A percentile compares a stretch with the other conserved stretches of the same genome.
Evolutionary conservation across 1,139 yeast species (phyloP).

Genomic region (Sugiyamaella xylanicola): DNA sequence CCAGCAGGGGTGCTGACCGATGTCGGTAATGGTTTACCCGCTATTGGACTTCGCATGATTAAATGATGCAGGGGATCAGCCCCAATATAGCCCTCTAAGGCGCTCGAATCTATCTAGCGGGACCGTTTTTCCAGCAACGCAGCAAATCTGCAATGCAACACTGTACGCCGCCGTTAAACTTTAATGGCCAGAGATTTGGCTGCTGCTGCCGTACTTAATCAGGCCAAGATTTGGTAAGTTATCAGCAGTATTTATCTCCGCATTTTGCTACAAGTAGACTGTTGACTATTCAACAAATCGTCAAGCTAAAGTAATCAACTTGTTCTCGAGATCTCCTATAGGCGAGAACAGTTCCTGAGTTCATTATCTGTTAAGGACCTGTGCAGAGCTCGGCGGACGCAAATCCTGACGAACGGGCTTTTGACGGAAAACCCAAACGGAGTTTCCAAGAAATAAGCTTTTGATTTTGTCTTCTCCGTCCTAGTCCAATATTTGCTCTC

Average conservation of each 20-base stretch:
- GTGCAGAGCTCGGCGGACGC: too few relatives aligned
- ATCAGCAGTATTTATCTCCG: neutral
- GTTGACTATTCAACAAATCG: neutral
- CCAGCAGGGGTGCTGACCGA: neutral
- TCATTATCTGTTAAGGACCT: neutral
- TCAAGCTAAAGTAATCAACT: too few relatives aligned
- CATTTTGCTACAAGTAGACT: neutral
- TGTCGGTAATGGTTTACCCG: neutral
- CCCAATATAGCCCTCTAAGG: neutral
- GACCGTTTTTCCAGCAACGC: neutral
- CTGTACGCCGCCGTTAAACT: slow-evolving; percentile 3
- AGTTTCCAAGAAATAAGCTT: too few relatives aligned
- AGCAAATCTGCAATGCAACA: slow-evolving; percentile 10
- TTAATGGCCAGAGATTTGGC: neutral
- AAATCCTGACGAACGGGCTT: too few relatives aligned
- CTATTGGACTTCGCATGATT: neutral
- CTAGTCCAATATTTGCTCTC: too few relatives aligned
- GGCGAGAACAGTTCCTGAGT: too few relatives aligned
- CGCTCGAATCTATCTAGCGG: neutral
- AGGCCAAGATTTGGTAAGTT: neutral
- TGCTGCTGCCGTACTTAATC: neutral
- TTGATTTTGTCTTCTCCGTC: too few relatives aligned
- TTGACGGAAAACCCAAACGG: too few relatives aligned
- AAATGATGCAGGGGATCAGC: neutral
- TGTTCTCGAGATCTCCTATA: too few relatives aligned